These are phyloP conservation scores for Phytopythium sindhum DNA, from an alignment of 352 stramenopile species.

Conservation along the genomic window DNA sequence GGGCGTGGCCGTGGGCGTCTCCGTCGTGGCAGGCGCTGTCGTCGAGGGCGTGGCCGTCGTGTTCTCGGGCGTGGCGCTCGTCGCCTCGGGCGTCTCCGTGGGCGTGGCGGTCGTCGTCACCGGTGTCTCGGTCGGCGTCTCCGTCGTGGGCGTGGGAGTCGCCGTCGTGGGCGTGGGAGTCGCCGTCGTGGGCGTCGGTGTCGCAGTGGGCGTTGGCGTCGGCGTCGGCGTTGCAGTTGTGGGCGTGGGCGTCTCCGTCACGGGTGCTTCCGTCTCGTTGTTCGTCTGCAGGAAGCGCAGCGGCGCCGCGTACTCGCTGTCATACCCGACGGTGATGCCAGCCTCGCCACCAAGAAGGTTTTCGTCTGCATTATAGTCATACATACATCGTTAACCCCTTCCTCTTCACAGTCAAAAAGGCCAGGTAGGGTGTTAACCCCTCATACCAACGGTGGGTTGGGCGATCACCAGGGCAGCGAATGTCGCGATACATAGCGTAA, in stretches of 20 bases:
- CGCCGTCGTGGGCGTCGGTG: conserved; percentile 13
- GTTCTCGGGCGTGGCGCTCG: conserved; percentile 9
- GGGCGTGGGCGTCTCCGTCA: conserved; percentile 8
- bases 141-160: conserved; percentile 7
- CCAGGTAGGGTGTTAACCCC: not conserved
- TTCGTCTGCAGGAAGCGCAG: conserved; percentile 8
- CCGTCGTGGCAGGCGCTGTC: conserved; percentile 11
- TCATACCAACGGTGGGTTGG: not conserved
- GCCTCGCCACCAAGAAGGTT: not conserved
- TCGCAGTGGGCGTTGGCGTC: conserved; percentile 13
- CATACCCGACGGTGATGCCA: conserved; percentile 2
- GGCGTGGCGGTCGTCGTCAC: conserved; percentile 18
- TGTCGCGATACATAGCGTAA: not conserved
- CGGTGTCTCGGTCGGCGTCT: conserved; percentile 15
- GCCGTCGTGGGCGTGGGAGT: conserved; percentile 11
- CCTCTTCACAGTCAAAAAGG: not conserved
- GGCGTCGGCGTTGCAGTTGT: conserved; percentile 14
- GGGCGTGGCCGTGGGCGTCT: conserved; percentile 15
- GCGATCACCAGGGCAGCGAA: not conserved
- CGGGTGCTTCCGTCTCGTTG: conserved; percentile 10
- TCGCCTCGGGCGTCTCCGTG: conserved; percentile 12
- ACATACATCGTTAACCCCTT: not conserved
- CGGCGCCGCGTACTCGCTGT: not conserved
- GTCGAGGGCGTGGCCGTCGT: conserved; percentile 14
- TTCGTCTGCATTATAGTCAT: not conserved